Evolutionary conservation across 2,329 filamentous ascomycete species (phyloP).

Genomic region (Blastomyces parvus): DNA sequence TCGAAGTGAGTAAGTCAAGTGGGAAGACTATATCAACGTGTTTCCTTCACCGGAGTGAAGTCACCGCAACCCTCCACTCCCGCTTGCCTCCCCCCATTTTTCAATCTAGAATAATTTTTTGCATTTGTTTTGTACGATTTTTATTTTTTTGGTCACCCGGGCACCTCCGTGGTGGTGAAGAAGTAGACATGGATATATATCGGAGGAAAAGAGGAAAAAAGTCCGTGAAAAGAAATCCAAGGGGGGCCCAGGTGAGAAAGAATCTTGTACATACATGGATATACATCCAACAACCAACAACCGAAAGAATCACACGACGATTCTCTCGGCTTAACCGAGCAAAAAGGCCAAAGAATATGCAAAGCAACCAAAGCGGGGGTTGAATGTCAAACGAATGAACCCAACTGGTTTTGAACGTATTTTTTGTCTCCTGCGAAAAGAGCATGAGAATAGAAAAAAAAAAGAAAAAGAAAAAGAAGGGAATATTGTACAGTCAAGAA

Average conservation of each 20-base stretch:
- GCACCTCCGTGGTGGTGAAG: not conserved
- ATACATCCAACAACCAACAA: not conserved
- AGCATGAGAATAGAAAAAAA: not conserved
- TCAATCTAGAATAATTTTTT: not conserved
- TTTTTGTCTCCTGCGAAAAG: not conserved
- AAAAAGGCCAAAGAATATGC: not conserved
- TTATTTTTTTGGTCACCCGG: not conserved
- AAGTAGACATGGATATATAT: not conserved
- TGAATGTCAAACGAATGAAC: not conserved
- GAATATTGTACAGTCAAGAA: not conserved
- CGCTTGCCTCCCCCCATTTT: not conserved
- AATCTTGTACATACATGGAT: not conserved
- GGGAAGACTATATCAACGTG: not conserved
- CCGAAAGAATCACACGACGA: not conserved
- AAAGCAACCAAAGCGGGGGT: not conserved
- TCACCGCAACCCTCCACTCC: not conserved
- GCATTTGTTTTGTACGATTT: not conserved
- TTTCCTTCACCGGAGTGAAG: not conserved
- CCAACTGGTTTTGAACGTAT: not conserved
- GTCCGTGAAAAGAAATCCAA: not conserved
- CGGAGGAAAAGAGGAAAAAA: not conserved
- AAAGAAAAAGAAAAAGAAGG: not conserved
- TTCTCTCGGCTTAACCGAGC: not conserved
- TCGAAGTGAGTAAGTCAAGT: not conserved
- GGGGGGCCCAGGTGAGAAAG: not conserved